Percentiles rank a stretch among this genome's conserved stretches.
Conservation (phyloP, 2,329 filamentous ascomycete species). For the Grosmannia penicillata region DNA sequence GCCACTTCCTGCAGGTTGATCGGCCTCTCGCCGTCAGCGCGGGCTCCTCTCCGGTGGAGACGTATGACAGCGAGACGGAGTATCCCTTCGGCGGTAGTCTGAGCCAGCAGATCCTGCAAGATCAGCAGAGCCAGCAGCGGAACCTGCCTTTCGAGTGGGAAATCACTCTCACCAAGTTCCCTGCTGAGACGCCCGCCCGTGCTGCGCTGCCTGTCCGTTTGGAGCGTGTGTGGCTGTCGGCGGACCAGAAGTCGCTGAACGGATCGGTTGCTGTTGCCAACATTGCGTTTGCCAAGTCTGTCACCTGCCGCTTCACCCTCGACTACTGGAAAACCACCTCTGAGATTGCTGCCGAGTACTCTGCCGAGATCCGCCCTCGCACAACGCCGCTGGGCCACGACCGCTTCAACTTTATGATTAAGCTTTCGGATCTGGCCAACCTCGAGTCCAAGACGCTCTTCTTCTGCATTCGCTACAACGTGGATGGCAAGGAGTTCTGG, state of each 20-base stretch:
- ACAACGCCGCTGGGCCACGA: slow-evolving; percentile 54
- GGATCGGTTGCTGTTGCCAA: slow-evolving; percentile 79
- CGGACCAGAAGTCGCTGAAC: slow-evolving; percentile 73
- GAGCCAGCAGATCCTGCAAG: slow-evolving; percentile 28
- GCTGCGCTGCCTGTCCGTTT: slow-evolving; percentile 57
- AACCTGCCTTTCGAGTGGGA: slow-evolving; percentile 66
- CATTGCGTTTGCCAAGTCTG: slow-evolving; percentile 73
- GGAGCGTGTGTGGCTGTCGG: slow-evolving; percentile 74
- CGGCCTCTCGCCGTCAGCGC: slow-evolving; percentile 92
- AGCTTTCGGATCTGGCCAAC: slow-evolving; percentile 78
- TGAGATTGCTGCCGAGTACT: slow-evolving; percentile 80
- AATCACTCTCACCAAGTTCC: slow-evolving; percentile 73
- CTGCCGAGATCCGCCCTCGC: slow-evolving; percentile 57
- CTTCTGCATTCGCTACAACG: slow-evolving; percentile 78
- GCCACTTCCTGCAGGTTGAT: slow-evolving; percentile 90
- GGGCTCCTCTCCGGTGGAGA: slow-evolving; percentile 79
- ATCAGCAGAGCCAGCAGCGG: slow-evolving; percentile 16
- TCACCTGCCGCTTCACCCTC: slow-evolving; percentile 86
- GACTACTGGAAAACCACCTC: slow-evolving; percentile 99
- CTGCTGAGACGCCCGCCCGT: slow-evolving; percentile 47
- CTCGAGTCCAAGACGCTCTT: slow-evolving; percentile 86
- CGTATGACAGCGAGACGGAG: slow-evolving; percentile 73
- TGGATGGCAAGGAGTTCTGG: slow-evolving; percentile 79
- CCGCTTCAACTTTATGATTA: slow-evolving; percentile 88
- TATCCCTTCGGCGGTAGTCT: slow-evolving; percentile 89